Evolutionary conservation across 2,329 filamentous ascomycete genomes (phyloP), one percentile per base, ranked within the genome.

Genomic region (Sporothrix dimorphospora): DNA sequence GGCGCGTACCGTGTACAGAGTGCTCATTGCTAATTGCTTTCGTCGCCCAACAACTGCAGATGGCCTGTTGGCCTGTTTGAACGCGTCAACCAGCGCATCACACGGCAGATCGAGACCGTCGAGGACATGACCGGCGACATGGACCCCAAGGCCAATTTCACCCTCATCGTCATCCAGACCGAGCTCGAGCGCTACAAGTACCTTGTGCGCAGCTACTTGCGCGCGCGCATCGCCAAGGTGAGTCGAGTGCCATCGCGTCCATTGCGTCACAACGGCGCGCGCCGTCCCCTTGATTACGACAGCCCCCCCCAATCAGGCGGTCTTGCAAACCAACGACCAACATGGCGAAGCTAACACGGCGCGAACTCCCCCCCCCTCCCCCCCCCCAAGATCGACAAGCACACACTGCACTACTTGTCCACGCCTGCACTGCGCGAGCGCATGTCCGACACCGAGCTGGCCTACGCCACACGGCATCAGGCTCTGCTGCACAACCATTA

Each of bases 111-210:
- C 74, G 81, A 81, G 73, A 80, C 77, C 68, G 79, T 81, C 68
- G 81, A 81, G 75, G 81, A 81, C 72, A 88, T 94, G 86, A 95
- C 92, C 14, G 92, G 92, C 74, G 90, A 92, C 78, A 92, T 94
- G 89, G 94, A 97, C 78, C 92, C 94, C 63, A 94, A 92, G 81
- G 91, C 93, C 75, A 98, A 97, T 80, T 97, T 99, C 80, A 90
- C 90, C 74, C 90, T 98, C 78, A 97, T 98, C 66, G 92, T 99
- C 74, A 90, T 98, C 71, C 96, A 99, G 84, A 98, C 97, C 7
- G 96, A 99, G 83, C 88, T 99, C 71, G 94, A 98, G 80, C 87
- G 96, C 61, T 97, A 93, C 82, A 97, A 97, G 83, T 99, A 94
- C 79, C 86, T 99, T 27, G 88, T 98, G 21, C 88, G 96, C 73